phyloP scores from a whole-genome alignment of 768 basidiomycete genomes.

The Tulasnella sp. region DNA sequence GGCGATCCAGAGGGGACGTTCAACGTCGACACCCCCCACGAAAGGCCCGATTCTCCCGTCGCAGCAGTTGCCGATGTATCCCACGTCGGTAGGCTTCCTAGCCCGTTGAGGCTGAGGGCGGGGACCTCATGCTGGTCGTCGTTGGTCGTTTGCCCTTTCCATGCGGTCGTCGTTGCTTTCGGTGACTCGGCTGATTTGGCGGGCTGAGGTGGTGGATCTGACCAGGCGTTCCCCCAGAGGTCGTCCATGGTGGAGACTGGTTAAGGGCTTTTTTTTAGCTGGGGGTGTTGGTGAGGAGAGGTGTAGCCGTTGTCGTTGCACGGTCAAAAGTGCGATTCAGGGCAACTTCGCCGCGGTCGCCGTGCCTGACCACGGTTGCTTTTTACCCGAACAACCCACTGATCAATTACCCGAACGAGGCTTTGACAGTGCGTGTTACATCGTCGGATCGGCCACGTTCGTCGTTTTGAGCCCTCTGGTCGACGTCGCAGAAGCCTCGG shows the following conservation, averaged over 20 bases:
- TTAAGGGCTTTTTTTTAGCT: background rate
- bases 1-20: background rate
- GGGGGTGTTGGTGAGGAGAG: too few relatives aligned
- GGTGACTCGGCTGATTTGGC: background rate
- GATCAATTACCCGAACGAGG: too few relatives aligned
- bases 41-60: background rate
- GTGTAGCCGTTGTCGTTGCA: background rate
- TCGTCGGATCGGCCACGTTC: too few relatives aligned
- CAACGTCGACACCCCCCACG: background rate
- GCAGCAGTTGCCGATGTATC: background rate
- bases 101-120: background rate
- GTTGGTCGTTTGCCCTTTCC: background rate
- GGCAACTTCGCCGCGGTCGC: background rate
- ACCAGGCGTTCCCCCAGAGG: conserved; percentile 66
- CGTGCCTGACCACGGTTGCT: background rate
- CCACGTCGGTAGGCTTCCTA: background rate
- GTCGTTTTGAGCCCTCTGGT: too few relatives aligned
- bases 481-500: too few relatives aligned
- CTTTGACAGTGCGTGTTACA: too few relatives aligned
- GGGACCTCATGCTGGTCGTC: background rate
- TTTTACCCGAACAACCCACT: too few relatives aligned
- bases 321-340: background rate
- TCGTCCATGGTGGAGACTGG: conserved; percentile 44
- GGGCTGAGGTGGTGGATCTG: conserved; percentile 28
- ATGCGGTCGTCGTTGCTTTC: background rate